Conservation (phyloP, 257 asterid genomes). For the Solanum bukasovii region DNA sequence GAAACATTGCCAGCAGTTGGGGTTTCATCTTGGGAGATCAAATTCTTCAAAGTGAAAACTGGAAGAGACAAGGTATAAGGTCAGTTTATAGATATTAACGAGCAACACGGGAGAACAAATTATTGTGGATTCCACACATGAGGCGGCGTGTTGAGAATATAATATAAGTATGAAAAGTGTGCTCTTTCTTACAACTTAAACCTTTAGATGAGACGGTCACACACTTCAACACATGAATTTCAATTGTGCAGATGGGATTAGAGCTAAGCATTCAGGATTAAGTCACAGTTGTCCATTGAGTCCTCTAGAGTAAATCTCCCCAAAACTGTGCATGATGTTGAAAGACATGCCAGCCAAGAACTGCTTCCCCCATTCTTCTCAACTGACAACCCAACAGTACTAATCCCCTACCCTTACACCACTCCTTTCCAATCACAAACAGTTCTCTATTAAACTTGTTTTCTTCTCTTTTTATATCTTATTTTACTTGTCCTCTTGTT, state of each 20-base stretch:
- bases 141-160: background rate
- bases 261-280: background rate
- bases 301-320: background rate
- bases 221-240: background rate
- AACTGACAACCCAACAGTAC: background rate
- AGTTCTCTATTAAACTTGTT: background rate
- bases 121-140: background rate
- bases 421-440: background rate
- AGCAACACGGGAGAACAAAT: background rate
- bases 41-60: constrained; percentile 73
- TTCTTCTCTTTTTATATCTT: background rate
- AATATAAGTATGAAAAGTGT: background rate
- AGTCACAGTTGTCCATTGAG: background rate
- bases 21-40: constrained; percentile 63
- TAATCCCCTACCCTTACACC: background rate
- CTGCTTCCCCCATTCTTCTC: background rate
- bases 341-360: background rate
- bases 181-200: background rate
- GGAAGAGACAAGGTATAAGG: constrained; percentile 9
- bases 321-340: background rate
- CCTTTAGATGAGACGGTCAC: background rate
- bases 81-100: background rate
- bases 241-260: background rate
- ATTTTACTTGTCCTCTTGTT: background rate
- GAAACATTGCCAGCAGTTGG: constrained; percentile 36